Evolutionary conservation across 441 rosid species (phyloP), one percentile per base, ranked within the genome.

Genomic region (Breynia disticha): DNA sequence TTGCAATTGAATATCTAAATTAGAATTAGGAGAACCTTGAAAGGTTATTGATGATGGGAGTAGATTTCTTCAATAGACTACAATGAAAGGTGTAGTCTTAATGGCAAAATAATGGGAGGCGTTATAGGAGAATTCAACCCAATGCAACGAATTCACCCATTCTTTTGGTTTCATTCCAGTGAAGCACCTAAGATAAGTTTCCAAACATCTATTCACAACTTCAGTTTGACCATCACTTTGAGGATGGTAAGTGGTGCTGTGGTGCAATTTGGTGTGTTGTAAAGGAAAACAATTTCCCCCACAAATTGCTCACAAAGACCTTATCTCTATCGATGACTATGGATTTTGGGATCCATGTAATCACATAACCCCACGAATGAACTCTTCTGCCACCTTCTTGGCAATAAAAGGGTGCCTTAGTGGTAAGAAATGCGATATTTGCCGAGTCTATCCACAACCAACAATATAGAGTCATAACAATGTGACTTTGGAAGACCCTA

Each of bases 91-190:
- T 9, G 59, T 55, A 17, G n/a, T 55, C 4, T 39, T 19, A 1
- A 16, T 15, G 11, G 59, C 2, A 1, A 16, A 16, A 15, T 55
- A 49, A 19, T 14, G 11, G 13, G 24, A 9, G 3, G 59, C 43
- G 48, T 39, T 55, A 16, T 55, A 55, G 20, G 48, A 55, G n/a
- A 15, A 55, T 24, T 55, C 49, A 3, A 32, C 59, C 22, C 13
- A 41, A 7, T 24, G 16, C 32, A 42, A 24, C 10, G 15, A 41
- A 12, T 13, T 15, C 2, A 14, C 11, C 59, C 59, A 55, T 4
- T 39, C 52, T 2, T 2, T 1, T 2, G 52, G 2, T 43, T 17
- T 2, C 1, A 12, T 17, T 15, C 46, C 46, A 43, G 46, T 43
- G 9, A 44, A 44, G 47, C 47, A 44, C 14, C 47, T 3, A 44